Evolutionary conservation across 441 rosid genomes (phyloP), one percentile per base, ranked within the genome.

Genomic region (Biscutella laevigata): DNA sequence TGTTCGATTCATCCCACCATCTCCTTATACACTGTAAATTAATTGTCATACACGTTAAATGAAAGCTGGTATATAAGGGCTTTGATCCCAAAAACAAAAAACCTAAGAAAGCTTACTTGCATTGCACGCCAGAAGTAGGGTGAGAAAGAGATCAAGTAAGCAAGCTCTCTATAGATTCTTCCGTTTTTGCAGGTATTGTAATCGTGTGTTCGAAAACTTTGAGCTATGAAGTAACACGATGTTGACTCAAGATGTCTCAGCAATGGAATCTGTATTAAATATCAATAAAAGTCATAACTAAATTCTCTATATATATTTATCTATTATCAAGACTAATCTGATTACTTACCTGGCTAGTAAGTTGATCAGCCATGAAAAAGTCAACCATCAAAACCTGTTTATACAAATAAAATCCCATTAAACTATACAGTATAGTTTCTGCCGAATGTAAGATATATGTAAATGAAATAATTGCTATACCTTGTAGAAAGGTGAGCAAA

Each of bases 271-370:
- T 89, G 77, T 14, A 61, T 17, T 4, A 47, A 47, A 48, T 11
- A 60, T 47, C 11, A 46, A 28, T 10, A n/a, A n/a, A 47, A n/a
- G 21, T 21, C 11, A 41, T 2, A 46, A 35, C 43, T 27, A 35
- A 21, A 34, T 27, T 30, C n/a, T n/a, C n/a, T n/a, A n/a, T n/a
- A n/a, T n/a, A n/a, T n/a, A n/a, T n/a, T n/a, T n/a, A n/a, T n/a
- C n/a, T n/a, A n/a, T n/a, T n/a, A n/a, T n/a, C n/a, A n/a, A n/a
- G n/a, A n/a, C n/a, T n/a, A n/a, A n/a, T n/a, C n/a, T n/a, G n/a
- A n/a, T n/a, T n/a, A n/a, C n/a, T n/a, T n/a, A 92, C 98, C 96
- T 92, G 98, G 62, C 97, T 92, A 10, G 95, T 86, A 17, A 92
- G 92, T 59, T 92, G 98, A 74, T 88, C 97, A 6, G 95, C 98